Evolutionary conservation across 352 stramenopile species (phyloP), one percentile per base, ranked within the genome.

Genomic region (Phytophthora ramorum): DNA sequence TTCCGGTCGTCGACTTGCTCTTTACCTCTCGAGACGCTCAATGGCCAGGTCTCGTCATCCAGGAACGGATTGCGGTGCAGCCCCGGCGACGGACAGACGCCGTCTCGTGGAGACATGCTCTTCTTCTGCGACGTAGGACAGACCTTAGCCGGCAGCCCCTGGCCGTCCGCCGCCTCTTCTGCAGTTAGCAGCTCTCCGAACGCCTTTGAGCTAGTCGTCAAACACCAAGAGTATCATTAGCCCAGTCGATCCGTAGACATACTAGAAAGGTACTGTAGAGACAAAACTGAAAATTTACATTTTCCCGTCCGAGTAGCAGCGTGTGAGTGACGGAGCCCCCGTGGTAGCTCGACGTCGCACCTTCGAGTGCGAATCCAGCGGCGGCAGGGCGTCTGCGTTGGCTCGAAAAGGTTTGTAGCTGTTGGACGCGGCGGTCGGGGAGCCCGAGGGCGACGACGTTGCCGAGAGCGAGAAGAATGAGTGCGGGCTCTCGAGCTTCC

Each of bases 291-390:
- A 38, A 43, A 22, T 65, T 46, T 87, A 93, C 85, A 93, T 93
- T 69, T 79, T 93, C 37, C 82, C 79, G 53, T 91, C 85, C 9
- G 82, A 91, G 59, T 83, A 75, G 26, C 77, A 90, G 45, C 85
- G 75, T 54, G 82, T 90, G 49, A 90, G 76, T 12, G 68, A 53
- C 9, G 63, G 56, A 47, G 63, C 41, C 60, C 58, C 52, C 72
- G 54, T 28, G 0, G 78, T 74, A 34, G 73, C 78, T 20, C 81
- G 75, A 50, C 82, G 75, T 37, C 75, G 82, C 61, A 86, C 69
- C 58, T 87, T 89, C 1, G 73, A 41, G 47, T 90, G 77, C 46
- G 75, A 80, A 58, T 85, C 76, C 46, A 78, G 57, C 2, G 76
- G 52, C 20, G 53, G 63, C 20, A 71, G 71, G 24, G 73, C 30